Evolutionary conservation across 2,329 filamentous ascomycete species (phyloP).

Genomic region (Stemphylium vesicarium): DNA sequence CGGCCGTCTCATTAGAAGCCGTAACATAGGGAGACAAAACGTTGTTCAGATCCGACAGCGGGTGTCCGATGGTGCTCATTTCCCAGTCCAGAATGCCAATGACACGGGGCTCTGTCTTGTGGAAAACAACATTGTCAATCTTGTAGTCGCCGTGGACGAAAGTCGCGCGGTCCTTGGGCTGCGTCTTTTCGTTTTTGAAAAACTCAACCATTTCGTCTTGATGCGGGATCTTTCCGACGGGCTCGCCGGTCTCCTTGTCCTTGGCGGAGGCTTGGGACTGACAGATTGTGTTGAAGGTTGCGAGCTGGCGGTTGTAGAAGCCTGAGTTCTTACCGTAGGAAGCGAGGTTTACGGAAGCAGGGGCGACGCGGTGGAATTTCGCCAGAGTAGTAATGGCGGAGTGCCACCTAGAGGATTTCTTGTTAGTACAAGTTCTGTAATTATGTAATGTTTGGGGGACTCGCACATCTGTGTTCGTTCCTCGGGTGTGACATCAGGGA

Average conservation of each 20-base stretch:
- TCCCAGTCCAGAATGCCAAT: conserved; percentile 93
- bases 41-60: conserved; percentile 88
- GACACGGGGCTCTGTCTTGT: conserved; percentile 84
- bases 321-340: conserved; percentile 74
- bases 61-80: conserved; percentile 98
- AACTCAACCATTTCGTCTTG: conserved; percentile 81
- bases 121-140: conserved; percentile 71
- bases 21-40: conserved; percentile 61
- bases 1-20: conserved; percentile 47
- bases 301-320: conserved; percentile 87
- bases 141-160: conserved; percentile 97
- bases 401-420: conserved; percentile 68
- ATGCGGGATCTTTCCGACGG: conserved; percentile 83
- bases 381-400: conserved; percentile 84
- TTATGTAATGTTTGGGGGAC: background rate
- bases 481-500: conserved; percentile 72
- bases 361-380: conserved; percentile 78
- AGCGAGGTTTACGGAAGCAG: conserved; percentile 69
- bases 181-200: conserved; percentile 71
- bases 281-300: conserved; percentile 81
- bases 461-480: conserved; percentile 74
- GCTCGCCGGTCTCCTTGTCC: conserved; percentile 76
- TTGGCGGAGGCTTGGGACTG: conserved; percentile 74
- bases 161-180: conserved; percentile 78
- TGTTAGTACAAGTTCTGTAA: background rate